Percentiles rank a stretch among this genome's conserved stretches.
These are phyloP conservation scores for Epichloe sp. DNA, from an alignment of 2,329 filamentous ascomycete genomes.

Conservation along the genomic window DNA sequence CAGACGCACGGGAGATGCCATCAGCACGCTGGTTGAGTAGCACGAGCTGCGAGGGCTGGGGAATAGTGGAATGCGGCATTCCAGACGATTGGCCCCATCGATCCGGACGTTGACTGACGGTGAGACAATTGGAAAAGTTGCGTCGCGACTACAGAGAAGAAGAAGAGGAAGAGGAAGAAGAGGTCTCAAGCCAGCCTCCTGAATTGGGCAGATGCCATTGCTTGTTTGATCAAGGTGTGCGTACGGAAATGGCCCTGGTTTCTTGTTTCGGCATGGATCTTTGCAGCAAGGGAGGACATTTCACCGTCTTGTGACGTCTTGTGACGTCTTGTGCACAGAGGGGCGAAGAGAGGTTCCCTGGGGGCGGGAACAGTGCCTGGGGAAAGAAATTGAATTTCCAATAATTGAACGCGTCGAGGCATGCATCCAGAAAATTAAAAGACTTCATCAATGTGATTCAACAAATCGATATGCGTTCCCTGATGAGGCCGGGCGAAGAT, in stretches of 20 bases:
- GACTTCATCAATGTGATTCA: neutral
- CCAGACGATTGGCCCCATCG: conserved; percentile 3
- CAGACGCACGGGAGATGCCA: conserved; percentile 6
- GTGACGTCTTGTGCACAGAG: neutral
- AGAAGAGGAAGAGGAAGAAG: neutral
- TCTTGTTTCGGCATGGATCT: neutral
- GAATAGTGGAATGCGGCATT: conserved; percentile 5
- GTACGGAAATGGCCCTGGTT: neutral
- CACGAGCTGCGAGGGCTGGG: conserved; percentile 3
- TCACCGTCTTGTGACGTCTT: neutral
- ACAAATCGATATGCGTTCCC: neutral
- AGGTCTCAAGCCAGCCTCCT: neutral
- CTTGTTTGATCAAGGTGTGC: neutral
- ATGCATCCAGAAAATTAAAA: neutral
- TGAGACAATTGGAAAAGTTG: conserved; percentile 2
- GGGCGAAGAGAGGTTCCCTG: neutral
- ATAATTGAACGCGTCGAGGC: conserved; percentile 1
- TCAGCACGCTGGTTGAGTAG: conserved; percentile 1
- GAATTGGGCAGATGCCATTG: neutral
- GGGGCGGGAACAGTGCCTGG: neutral
- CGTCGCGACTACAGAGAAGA: neutral
- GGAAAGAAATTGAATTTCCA: conserved; percentile 1
- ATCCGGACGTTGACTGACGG: neutral
- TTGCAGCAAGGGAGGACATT: neutral
- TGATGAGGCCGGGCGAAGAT: no score